Base-by-base conservation (phyloP, 2,329 filamentous ascomycete genomes). In the Amesomyces nigricolor region DNA sequence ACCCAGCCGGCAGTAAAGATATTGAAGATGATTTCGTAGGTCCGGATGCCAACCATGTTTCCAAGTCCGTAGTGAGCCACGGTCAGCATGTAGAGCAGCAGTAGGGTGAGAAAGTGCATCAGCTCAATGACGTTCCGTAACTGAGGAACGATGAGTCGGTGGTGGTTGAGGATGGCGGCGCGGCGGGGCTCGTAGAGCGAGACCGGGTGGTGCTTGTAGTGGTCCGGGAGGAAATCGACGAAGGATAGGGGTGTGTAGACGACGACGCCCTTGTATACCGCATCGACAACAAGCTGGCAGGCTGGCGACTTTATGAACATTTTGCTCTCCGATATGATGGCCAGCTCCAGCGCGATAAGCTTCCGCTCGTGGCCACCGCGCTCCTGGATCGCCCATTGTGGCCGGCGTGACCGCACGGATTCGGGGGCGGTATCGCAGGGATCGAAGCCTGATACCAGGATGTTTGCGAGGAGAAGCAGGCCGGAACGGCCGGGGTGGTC, bases 161-260 rank as follows among this genome's bases (percentile, higher is more conserved):
- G 86, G 61, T 89, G 86, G 61, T 89, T 88, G 13, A 89, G 73
- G 4, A 87, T 65, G 2, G 83, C 82, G 4, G 83, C 83, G 57
- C 80, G 78, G 16, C 82, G 72, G 3, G 86, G 85, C 63, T 88
- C 81, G 66, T 89, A 89, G 0, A 89, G 72, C 3, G 83, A 83
- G 43, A 89, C 85, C 0, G 84, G 83, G 48, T 84, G 82, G 63
- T 83, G 78, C 66, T 88, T 87, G 72, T 88, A 88, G 64, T 86
- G 82, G 65, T 89, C 86, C 0, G 86, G 86, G 2, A 89, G 74
- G 52, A 89, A 87, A 65, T 89, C 86, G 64, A 89, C 79, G 61
- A 87, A 87, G 0, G 82, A 79, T 0, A 81, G 80, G 0, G 86
- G 85, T 1, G 86, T 88, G 62, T 89, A 89, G 19, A 87, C 81